A percentile compares a stretch with the other conserved stretches of the same genome.
phyloP scores from a whole-genome alignment of 805 yeast species.

The Lipomyces japonicus region DNA sequence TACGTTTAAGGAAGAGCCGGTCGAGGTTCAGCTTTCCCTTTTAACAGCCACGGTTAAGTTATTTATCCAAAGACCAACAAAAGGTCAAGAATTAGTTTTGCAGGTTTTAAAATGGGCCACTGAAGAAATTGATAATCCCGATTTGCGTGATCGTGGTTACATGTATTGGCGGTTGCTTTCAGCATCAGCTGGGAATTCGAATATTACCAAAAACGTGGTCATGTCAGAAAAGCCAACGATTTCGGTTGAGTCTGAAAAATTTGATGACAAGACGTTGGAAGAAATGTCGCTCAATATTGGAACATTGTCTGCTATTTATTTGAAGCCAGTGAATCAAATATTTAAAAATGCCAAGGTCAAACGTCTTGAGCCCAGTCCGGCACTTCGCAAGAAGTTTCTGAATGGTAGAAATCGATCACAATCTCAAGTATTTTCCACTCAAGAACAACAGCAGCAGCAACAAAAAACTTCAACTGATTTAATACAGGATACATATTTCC shows the following conservation, averaged over 20 bases:
- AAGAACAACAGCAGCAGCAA: background rate
- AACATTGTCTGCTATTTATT: conserved; percentile 72
- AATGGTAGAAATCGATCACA: background rate
- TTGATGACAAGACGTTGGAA: conserved; percentile 68
- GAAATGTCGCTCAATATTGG: conserved; percentile 83
- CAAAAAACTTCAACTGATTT: background rate
- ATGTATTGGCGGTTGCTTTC: conserved; percentile 82
- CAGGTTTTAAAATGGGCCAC: conserved; percentile 63
- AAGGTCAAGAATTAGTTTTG: conserved; percentile 56
- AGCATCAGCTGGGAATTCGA: conserved; percentile 41
- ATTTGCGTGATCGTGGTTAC: conserved; percentile 77
- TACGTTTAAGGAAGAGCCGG: conserved; percentile 57
- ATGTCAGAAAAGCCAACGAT: conserved; percentile 61
- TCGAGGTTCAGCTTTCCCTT: conserved; percentile 69
- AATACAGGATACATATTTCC: background rate
- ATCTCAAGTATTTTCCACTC: background rate
- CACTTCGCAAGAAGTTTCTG: conserved; percentile 8
- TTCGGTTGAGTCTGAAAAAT: conserved; percentile 59
- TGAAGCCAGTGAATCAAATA: conserved; percentile 49
- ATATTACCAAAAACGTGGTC: conserved; percentile 51
- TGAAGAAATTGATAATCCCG: conserved; percentile 75
- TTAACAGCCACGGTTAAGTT: conserved; percentile 72
- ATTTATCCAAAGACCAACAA: conserved; percentile 54
- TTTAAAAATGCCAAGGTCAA: conserved; percentile 19
- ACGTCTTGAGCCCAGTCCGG: conserved; percentile 21